Evolutionary conservation across 805 yeast species (phyloP).

Genomic region (Lipomyces kockii): DNA sequence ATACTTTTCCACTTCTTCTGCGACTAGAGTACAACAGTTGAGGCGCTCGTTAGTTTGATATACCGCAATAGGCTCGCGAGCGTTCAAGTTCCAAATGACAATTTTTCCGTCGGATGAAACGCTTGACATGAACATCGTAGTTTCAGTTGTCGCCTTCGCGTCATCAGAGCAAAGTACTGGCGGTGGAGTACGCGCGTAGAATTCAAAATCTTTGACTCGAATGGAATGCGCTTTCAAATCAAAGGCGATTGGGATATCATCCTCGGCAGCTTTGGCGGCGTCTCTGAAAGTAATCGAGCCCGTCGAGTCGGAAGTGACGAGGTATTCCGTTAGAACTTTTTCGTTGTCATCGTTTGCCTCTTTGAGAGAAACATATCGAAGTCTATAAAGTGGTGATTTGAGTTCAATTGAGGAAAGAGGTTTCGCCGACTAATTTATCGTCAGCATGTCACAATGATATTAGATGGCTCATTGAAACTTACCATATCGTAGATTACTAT

Average conservation of each 20-base stretch:
- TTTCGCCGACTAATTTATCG: slow-evolving; percentile 39
- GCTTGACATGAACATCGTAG: slow-evolving; percentile 65
- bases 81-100: slow-evolving; percentile 80
- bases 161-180: not conserved
- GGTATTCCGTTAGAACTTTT: slow-evolving; percentile 52
- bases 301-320: slow-evolving; percentile 69
- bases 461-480: not conserved
- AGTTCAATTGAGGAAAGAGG: slow-evolving; percentile 46
- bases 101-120: slow-evolving; percentile 93
- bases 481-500: slow-evolving; percentile 58
- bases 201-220: slow-evolving; percentile 79
- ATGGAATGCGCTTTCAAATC: slow-evolving; percentile 77
- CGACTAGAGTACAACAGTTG: slow-evolving; percentile 74
- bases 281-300: slow-evolving; percentile 70
- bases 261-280: slow-evolving; percentile 37
- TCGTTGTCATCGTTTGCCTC: slow-evolving; percentile 37
- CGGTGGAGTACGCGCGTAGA: slow-evolving; percentile 39
- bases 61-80: slow-evolving; percentile 81
- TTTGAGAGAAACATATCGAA: slow-evolving; percentile 56
- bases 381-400: slow-evolving; percentile 63
- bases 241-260: slow-evolving; percentile 49
- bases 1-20: slow-evolving; percentile 75
- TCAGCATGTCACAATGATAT: slow-evolving; percentile 50
- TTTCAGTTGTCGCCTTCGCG: not conserved
- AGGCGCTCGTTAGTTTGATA: slow-evolving; percentile 90